Conservation (phyloP, 176 grass and related monocot species). For the Triticum aestivum region DNA sequence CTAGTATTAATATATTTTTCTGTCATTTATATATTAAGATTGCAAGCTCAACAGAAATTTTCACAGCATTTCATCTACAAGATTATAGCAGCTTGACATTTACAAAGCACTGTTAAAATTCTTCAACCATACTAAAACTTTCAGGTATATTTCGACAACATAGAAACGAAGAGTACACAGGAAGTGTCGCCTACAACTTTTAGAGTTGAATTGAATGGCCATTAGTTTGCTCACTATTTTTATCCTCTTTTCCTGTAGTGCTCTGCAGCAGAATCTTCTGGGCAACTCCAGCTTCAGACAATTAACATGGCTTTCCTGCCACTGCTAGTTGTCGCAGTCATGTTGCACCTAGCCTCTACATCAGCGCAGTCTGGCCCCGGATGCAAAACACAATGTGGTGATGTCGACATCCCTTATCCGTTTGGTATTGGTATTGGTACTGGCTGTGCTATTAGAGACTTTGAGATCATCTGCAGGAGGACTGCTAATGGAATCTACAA, state of each 20-base stretch:
- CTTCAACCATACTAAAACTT: neutral
- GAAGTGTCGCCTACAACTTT: neutral
- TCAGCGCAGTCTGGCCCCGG: neutral
- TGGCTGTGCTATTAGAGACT: neutral
- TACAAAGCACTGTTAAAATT: neutral
- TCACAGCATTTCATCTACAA: neutral
- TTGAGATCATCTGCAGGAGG: slow-evolving; percentile 1
- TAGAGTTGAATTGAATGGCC: neutral
- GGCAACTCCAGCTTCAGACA: neutral
- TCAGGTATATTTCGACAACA: neutral
- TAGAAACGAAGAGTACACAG: neutral
- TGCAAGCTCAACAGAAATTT: neutral
- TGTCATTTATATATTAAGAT: neutral
- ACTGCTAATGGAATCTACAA: neutral
- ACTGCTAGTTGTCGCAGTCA: neutral
- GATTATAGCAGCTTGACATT: neutral
- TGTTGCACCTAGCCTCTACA: neutral
- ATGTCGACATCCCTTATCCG: slow-evolving; percentile 8
- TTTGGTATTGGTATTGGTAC: slow-evolving; percentile 33
- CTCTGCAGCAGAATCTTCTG: neutral
- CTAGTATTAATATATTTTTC: neutral
- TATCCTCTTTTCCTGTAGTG: neutral
- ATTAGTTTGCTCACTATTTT: neutral
- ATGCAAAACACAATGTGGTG: slow-evolving; percentile 2
- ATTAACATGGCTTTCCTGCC: neutral